phyloP scores from a whole-genome alignment of 2,329 filamentous ascomycete species.

The Saccharata proteae region DNA sequence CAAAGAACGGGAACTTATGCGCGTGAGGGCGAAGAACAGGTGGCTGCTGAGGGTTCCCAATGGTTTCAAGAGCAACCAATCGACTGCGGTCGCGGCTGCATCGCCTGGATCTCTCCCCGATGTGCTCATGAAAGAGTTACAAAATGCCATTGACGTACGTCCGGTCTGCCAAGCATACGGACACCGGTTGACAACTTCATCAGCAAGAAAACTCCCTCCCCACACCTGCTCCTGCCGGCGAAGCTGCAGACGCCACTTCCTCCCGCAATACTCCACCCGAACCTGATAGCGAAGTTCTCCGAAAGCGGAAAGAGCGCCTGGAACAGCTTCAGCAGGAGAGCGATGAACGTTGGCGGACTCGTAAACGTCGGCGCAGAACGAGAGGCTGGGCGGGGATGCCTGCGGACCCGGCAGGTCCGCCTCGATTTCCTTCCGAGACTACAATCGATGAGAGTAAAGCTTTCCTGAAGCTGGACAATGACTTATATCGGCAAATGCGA shows the following conservation, averaged over 20 bases:
- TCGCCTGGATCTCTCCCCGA: slow-evolving; percentile 1
- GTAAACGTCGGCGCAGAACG: slow-evolving; percentile 57
- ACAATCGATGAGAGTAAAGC: slow-evolving; percentile 68
- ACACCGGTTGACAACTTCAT: too few relatives aligned
- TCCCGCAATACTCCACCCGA: slow-evolving; percentile 13
- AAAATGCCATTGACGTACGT: slow-evolving; percentile 6
- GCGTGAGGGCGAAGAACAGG: slow-evolving; percentile 56
- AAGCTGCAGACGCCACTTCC: neutral
- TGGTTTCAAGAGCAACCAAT: slow-evolving; percentile 34
- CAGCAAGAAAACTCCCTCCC: slow-evolving; percentile 1
- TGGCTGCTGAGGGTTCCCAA: slow-evolving; percentile 53
- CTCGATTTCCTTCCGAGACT: slow-evolving; percentile 70
- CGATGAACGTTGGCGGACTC: slow-evolving; percentile 47
- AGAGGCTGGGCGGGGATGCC: slow-evolving; percentile 56
- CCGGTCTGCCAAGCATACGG: neutral
- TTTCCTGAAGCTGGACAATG: slow-evolving; percentile 52
- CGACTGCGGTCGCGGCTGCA: neutral
- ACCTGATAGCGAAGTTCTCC: slow-evolving; percentile 35
- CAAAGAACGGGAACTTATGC: slow-evolving; percentile 57
- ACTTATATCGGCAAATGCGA: slow-evolving; percentile 52
- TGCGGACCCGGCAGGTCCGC: slow-evolving; percentile 54
- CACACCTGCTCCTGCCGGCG: neutral
- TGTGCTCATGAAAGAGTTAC: slow-evolving; percentile 4
- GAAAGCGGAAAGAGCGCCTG: slow-evolving; percentile 42
- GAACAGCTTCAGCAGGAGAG: slow-evolving; percentile 46